Evolutionary conservation across 768 basidiomycete genomes (phyloP), one percentile per base, ranked within the genome.

Genomic region (Russula griseocarnosa): DNA sequence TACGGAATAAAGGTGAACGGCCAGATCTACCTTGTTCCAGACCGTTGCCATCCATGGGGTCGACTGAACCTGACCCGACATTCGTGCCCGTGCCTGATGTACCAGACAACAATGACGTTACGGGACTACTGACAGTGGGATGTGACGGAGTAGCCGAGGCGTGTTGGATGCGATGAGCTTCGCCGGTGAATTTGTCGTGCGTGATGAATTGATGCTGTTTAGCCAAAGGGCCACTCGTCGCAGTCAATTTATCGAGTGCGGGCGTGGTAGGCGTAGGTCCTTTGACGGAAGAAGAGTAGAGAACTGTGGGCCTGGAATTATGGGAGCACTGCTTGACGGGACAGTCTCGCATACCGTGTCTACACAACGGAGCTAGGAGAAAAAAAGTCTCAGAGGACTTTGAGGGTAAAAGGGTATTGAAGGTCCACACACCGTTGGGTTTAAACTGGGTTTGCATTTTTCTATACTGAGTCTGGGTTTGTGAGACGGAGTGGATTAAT

Each of bases 371-470:
- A 42, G 8, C 63, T 64, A 10, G 30, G 5, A 34, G 38, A 20
- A 18, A 18, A 14, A 42, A 5, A n/a, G 26, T 13, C 22, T 60
- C 28, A 60, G 52, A 49, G 8, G 28, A 30, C 11, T 10, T 5
- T 13, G 6, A 14, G 14, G 10, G 24, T 9, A 8, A 5, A 22
- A 22, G 14, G 8, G 10, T 47, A 26, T 1, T 14, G 46, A 60
- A 5, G 28, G 0, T 1, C 1, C 42, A 59, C 63, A 46, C 13
- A 60, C 63, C 3, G 20, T 18, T 16, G 8, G 53, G 16, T 20
- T 55, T 59, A 60, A 64, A 24, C 58, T 50, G 46, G 13, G 36
- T 34, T 20, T 55, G 53, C 63, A 60, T 64, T 47, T 64, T 47
- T 54, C 1, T n/a, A 26, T 52, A 24, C n/a, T 8, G 8, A 40